These are phyloP conservation scores for Russula sp. DNA, from an alignment of 768 basidiomycete genomes.

Conservation along the genomic window DNA sequence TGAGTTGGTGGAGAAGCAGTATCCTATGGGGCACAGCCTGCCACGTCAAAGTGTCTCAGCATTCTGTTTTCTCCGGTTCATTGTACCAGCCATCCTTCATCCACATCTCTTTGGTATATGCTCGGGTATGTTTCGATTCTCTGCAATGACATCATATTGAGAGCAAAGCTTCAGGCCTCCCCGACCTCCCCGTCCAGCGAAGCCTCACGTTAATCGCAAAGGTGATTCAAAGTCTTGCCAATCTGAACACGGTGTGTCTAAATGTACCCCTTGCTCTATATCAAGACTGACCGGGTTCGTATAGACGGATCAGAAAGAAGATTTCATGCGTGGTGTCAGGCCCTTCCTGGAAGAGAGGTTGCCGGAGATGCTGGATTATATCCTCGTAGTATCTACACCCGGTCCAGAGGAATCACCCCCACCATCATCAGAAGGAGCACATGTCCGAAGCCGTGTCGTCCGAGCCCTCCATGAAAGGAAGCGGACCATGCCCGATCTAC, in stretches of 20 bases:
- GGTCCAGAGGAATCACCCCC: slow-evolving; percentile 23
- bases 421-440: slow-evolving; percentile 27
- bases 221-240: slow-evolving; percentile 84
- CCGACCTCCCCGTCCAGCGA: slow-evolving; percentile 58
- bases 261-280: too few species aligned
- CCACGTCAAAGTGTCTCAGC: slow-evolving; percentile 83
- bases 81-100: slow-evolving; percentile 84
- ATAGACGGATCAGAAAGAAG: slow-evolving; percentile 64
- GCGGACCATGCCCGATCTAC: slow-evolving; percentile 46
- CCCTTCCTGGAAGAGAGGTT: slow-evolving; percentile 59
- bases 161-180: slow-evolving; percentile 45
- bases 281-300: not conserved
- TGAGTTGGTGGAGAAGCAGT: slow-evolving; percentile 61
- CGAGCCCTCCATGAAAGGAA: slow-evolving; percentile 53
- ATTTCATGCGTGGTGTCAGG: slow-evolving; percentile 74
- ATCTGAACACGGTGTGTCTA: slow-evolving; percentile 60
- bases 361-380: slow-evolving; percentile 73
- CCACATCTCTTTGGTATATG: slow-evolving; percentile 78
- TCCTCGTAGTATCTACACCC: slow-evolving; percentile 61
- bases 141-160: not conserved
- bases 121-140: slow-evolving; percentile 42
- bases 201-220: slow-evolving; percentile 82
- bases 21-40: slow-evolving; percentile 37
- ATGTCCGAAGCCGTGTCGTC: slow-evolving; percentile 35
- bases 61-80: slow-evolving; percentile 84